Evolutionary conservation across 306 rosid species (phyloP).

Genomic region (Rubus idaeus): DNA sequence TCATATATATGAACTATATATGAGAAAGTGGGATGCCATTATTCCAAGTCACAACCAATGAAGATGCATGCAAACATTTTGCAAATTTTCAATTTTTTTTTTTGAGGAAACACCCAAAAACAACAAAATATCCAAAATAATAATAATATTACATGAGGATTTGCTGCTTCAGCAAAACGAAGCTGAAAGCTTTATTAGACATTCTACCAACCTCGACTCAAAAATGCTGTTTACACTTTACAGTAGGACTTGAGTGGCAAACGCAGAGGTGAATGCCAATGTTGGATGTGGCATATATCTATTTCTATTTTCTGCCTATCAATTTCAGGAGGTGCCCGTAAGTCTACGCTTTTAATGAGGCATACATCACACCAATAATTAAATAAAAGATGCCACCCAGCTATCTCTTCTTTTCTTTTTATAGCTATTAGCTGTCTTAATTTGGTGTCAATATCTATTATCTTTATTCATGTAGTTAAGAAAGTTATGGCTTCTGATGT

Average conservation of each 20-base stretch:
- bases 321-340: conserved; percentile 15
- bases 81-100: too few relatives aligned
- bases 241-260: conserved; percentile 3
- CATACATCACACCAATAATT: conserved; percentile 12
- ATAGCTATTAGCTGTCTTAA: background rate
- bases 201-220: background rate
- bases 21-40: background rate
- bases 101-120: too few relatives aligned
- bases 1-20: background rate
- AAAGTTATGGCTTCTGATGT: conserved; percentile 1
- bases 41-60: background rate
- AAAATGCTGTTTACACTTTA: background rate
- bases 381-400: background rate
- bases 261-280: background rate
- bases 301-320: conserved; percentile 9
- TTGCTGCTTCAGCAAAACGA: conserved; percentile 6
- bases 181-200: background rate
- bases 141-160: background rate
- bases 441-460: background rate
- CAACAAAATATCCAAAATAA: background rate
- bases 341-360: conserved; percentile 23
- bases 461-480: background rate
- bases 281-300: conserved; percentile 15
- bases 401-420: background rate
- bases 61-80: too few relatives aligned